phyloP scores from a whole-genome alignment of 1,284 basidiomycete species.

The Cutaneotrichosporon daszewskae region DNA sequence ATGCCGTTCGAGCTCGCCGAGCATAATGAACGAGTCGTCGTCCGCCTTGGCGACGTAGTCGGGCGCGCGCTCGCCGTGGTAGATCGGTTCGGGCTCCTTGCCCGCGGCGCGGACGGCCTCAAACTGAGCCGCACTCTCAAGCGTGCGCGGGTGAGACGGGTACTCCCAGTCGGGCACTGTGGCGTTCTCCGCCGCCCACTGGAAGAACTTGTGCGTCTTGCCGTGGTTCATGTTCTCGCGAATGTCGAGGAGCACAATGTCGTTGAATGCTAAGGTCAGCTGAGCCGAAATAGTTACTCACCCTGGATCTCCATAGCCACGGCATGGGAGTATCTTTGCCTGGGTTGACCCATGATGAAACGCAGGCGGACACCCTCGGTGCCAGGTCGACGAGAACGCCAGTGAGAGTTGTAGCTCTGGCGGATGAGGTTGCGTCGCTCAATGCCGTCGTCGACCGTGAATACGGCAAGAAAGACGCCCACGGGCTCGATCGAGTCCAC shows the following conservation, averaged over 20 bases:
- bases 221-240: constrained; percentile 52
- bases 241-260: constrained; percentile 52
- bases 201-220: constrained; percentile 51
- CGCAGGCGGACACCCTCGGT: constrained; percentile 82
- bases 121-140: constrained; percentile 7
- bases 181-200: constrained; percentile 72
- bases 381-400: constrained; percentile 66
- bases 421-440: constrained; percentile 86
- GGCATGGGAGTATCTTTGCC: constrained; percentile 68
- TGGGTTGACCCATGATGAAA: constrained; percentile 84
- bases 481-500: constrained; percentile 74
- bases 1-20: constrained; percentile 82
- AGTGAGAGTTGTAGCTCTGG: constrained; percentile 82
- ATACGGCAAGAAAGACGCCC: constrained; percentile 84
- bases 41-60: constrained; percentile 89
- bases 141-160: constrained; percentile 11
- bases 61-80: constrained; percentile 53
- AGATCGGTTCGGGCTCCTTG: constrained; percentile 16
- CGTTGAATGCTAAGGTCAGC: constrained; percentile 57
- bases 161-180: constrained; percentile 64
- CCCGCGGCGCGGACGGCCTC: background rate
- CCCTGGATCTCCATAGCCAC: constrained; percentile 88
- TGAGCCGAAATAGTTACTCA: constrained; percentile 50
- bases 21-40: constrained; percentile 89
- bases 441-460: constrained; percentile 77